Evolutionary conservation across 176 grass and related monocot species (phyloP).

Genomic region (Carex littledalei): DNA sequence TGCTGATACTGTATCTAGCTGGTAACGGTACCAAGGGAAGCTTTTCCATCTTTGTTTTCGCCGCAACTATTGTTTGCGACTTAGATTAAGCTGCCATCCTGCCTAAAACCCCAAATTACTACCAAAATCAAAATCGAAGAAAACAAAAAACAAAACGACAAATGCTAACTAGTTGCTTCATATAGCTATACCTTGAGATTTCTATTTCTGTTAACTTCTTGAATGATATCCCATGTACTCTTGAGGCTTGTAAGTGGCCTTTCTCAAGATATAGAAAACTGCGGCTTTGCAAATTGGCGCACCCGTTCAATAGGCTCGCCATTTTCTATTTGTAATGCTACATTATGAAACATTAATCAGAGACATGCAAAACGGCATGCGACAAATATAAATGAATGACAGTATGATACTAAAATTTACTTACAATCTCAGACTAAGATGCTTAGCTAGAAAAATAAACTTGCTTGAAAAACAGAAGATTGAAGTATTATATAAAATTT

Average conservation of each 20-base stretch:
- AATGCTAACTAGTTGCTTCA: neutral
- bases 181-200: slow-evolving; percentile 42
- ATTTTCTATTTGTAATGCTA: slow-evolving; percentile 16
- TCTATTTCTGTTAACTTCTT: slow-evolving; percentile 38
- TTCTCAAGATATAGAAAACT: slow-evolving; percentile 35
- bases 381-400: neutral
- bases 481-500: neutral
- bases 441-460: neutral
- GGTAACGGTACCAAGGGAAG: slow-evolving; percentile 10
- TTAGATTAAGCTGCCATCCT: neutral
- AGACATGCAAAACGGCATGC: neutral
- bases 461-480: neutral
- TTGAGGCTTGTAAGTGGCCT: slow-evolving; percentile 42
- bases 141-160: neutral
- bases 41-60: slow-evolving; percentile 11
- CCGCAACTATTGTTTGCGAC: neutral
- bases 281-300: slow-evolving; percentile 34
- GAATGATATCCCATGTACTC: slow-evolving; percentile 28
- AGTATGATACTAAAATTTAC: neutral
- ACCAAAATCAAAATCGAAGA: neutral
- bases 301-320: slow-evolving; percentile 44
- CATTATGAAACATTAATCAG: neutral
- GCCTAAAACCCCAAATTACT: neutral
- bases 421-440: neutral
- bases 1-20: neutral